A percentile compares a stretch with the other conserved stretches of the same genome.
Conservation (phyloP, 2,329 filamentous ascomycete species). For the Teratosphaeria destructans region DNA sequence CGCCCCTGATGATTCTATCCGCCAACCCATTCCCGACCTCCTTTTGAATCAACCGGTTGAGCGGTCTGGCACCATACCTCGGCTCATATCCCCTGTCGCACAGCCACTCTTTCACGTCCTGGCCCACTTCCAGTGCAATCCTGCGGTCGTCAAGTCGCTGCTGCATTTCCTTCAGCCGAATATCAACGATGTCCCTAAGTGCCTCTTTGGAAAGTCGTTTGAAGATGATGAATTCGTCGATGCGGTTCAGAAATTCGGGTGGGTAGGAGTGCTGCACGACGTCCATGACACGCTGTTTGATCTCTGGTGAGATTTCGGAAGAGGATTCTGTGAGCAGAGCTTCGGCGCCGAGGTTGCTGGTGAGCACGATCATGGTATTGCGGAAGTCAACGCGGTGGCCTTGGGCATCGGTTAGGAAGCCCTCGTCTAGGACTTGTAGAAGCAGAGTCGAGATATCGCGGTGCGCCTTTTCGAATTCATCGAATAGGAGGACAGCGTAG, state of each 20-base stretch:
- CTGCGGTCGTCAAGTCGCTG: constrained; percentile 71
- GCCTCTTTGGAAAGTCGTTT: constrained; percentile 70
- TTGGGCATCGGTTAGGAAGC: constrained; percentile 88
- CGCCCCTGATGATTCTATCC: constrained; percentile 81
- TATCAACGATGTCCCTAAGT: constrained; percentile 86
- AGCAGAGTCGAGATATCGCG: constrained; percentile 86
- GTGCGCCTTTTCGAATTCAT: constrained; percentile 97
- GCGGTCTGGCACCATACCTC: constrained; percentile 76
- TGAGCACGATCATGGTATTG: constrained; percentile 93
- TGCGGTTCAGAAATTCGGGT: constrained; percentile 91
- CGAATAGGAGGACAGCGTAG: constrained; percentile 87
- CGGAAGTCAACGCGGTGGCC: constrained; percentile 95
- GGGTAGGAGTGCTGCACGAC: constrained; percentile 66
- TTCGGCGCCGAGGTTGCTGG: constrained; percentile 86
- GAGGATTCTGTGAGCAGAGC: constrained; percentile 54
- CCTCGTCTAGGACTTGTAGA: constrained; percentile 90
- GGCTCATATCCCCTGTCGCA: constrained; percentile 85
- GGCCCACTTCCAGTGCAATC: constrained; percentile 62
- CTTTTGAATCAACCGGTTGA: constrained; percentile 83
- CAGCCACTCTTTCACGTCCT: constrained; percentile 72
- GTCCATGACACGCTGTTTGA: constrained; percentile 78
- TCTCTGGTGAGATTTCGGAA: constrained; percentile 51
- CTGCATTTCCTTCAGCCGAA: constrained; percentile 77
- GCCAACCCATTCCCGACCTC: constrained; percentile 83
- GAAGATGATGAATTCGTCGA: constrained; percentile 96